Conservation (phyloP, 306 rosid genomes). For the Glycine tomentella region DNA sequence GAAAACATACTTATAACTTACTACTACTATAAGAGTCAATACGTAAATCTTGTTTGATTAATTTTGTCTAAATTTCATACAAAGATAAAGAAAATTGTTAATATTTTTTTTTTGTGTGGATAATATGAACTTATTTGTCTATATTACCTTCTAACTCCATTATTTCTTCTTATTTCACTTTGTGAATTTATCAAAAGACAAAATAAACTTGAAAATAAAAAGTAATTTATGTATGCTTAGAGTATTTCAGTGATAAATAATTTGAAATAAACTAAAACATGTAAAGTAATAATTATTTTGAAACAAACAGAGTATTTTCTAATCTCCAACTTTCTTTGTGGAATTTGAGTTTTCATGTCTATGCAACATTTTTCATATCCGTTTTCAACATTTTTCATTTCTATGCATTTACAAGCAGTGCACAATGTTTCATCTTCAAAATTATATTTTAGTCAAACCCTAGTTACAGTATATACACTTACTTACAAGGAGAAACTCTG, state of each 20-base stretch:
- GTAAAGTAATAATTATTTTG: not conserved
- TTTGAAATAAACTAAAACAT: not conserved
- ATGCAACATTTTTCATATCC: not conserved
- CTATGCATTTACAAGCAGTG: conserved; percentile 2
- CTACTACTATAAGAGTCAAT: too few relatives aligned
- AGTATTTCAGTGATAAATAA: too few relatives aligned
- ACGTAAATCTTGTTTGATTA: not conserved
- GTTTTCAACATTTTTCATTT: not conserved
- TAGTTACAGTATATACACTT: not conserved
- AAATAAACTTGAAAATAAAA: not conserved
- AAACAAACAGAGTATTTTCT: not conserved
- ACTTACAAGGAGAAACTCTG: conserved; percentile 20
- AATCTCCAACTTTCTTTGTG: conserved; percentile 3
- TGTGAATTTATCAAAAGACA: not conserved
- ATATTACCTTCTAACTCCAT: not conserved
- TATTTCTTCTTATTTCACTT: not conserved
- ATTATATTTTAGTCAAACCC: not conserved
- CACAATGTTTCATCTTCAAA: too few relatives aligned
- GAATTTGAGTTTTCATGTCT: not conserved
- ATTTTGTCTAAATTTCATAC: not conserved
- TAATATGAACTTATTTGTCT: not conserved
- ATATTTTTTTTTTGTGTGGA: not conserved
- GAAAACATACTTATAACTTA: not conserved
- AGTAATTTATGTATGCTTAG: not conserved
- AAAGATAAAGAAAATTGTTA: not conserved